Percentiles rank a stretch among this genome's conserved stretches.
phyloP scores from a whole-genome alignment of 768 basidiomycete genomes.

The Termitomyces sp. region DNA sequence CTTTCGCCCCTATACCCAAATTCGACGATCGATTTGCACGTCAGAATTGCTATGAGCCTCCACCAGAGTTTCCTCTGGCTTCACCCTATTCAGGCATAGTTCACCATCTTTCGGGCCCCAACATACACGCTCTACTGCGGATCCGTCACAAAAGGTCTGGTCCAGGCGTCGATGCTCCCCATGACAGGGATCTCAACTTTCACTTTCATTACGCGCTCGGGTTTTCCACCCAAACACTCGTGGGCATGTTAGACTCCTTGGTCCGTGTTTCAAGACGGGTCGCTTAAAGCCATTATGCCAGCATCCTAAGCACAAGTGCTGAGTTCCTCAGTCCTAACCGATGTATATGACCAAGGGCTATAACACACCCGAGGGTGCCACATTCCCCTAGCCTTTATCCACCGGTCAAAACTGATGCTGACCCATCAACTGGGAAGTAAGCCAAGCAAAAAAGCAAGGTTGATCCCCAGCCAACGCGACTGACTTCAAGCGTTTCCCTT shows the following conservation, averaged over 20 bases:
- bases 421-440: background rate
- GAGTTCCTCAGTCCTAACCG: slow-evolving; percentile 48
- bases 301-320: background rate
- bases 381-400: background rate
- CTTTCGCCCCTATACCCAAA: slow-evolving; percentile 96
- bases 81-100: slow-evolving; percentile 86
- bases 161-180: background rate
- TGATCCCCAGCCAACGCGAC: background rate
- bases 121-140: background rate
- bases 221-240: background rate
- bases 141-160: background rate
- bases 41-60: slow-evolving; percentile 95
- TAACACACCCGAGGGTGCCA: slow-evolving; percentile 39
- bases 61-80: slow-evolving; percentile 96
- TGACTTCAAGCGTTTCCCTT: background rate
- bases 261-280: background rate
- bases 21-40: slow-evolving; percentile 95
- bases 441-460: background rate
- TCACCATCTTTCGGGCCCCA: slow-evolving; percentile 28
- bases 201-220: background rate
- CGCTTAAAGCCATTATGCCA: background rate
- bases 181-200: background rate
- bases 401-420: no score
- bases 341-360: slow-evolving; percentile 51
- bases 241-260: background rate